A percentile compares a stretch with the other conserved stretches of the same genome.
Evolutionary conservation across 305 asterid species (phyloP).

Genomic region (Fraxinus greggii): DNA sequence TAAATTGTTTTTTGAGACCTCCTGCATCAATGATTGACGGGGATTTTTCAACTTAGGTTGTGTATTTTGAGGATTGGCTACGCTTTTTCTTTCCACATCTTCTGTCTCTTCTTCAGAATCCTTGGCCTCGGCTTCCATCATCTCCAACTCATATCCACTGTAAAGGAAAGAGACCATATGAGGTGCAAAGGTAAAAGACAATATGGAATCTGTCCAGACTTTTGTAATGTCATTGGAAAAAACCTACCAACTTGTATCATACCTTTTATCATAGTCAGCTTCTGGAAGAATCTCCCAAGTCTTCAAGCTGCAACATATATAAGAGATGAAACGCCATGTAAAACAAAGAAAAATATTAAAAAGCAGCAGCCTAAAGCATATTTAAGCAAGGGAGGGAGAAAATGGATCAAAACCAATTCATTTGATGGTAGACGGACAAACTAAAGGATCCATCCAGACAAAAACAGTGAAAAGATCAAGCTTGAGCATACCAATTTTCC

Average conservation of each 20-base stretch:
- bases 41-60: constrained; percentile 25
- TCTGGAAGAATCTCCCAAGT: constrained; percentile 92
- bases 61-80: constrained; percentile 39
- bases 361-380: not conserved
- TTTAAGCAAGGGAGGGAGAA: not conserved
- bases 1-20: constrained; percentile 28
- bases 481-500: constrained; percentile 66
- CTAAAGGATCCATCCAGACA: not conserved
- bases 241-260: not conserved
- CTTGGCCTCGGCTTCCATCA: constrained; percentile 72
- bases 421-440: constrained; percentile 11
- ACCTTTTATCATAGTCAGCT: constrained; percentile 71
- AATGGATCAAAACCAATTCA: not conserved
- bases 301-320: constrained; percentile 50
- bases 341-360: not conserved
- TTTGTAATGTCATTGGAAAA: not conserved
- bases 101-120: constrained; percentile 92
- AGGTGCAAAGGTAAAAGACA: not conserved
- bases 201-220: not conserved
- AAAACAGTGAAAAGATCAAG: constrained; percentile 16
- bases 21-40: constrained; percentile 41
- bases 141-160: constrained; percentile 79
- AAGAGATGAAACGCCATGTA: not conserved
- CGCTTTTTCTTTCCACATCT: constrained; percentile 31
- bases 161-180: constrained; percentile 22